Evolutionary conservation across 305 asterid species (phyloP).

Genomic region (Rubia balearica): DNA sequence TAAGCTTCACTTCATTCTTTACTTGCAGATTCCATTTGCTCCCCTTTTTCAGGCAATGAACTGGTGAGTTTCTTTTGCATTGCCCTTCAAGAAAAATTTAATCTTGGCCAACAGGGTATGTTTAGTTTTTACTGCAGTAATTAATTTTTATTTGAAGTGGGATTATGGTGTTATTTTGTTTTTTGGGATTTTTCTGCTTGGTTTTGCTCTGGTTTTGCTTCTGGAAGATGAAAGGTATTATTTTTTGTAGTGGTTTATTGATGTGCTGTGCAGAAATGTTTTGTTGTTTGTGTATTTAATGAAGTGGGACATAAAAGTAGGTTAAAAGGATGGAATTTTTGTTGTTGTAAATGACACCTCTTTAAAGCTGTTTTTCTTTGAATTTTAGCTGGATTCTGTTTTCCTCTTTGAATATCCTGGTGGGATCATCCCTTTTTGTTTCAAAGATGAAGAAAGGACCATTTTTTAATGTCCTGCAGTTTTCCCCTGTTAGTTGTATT

Average conservation of each 20-base stretch:
- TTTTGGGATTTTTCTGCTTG: not conserved
- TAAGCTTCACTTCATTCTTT: not conserved
- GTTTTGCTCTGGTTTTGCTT: not conserved
- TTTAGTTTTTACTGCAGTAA: not conserved
- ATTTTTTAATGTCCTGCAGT: not conserved
- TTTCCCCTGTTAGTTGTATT: not conserved
- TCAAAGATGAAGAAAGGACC: not conserved
- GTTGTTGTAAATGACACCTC: not conserved
- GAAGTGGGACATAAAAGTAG: not conserved
- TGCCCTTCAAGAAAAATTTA: not conserved
- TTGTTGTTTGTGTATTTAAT: not conserved
- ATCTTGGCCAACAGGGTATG: slow-evolving; percentile 9
- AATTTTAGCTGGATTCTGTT: not conserved
- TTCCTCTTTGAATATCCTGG: not conserved
- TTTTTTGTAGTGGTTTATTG: not conserved
- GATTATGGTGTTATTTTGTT: not conserved
- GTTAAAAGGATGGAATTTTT: not conserved
- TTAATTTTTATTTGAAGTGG: not conserved
- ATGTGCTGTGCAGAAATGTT: not conserved
- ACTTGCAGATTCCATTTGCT: not conserved
- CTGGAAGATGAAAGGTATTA: not conserved
- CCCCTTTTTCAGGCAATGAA: slow-evolving; percentile 8
- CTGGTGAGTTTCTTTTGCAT: slow-evolving; percentile 4
- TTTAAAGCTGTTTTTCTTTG: not conserved
- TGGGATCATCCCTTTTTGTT: not conserved